A percentile compares a stretch with the other conserved stretches of the same genome.
phyloP scores from a whole-genome alignment of 164 flowering plant species.

The Vitis amurensis region DNA sequence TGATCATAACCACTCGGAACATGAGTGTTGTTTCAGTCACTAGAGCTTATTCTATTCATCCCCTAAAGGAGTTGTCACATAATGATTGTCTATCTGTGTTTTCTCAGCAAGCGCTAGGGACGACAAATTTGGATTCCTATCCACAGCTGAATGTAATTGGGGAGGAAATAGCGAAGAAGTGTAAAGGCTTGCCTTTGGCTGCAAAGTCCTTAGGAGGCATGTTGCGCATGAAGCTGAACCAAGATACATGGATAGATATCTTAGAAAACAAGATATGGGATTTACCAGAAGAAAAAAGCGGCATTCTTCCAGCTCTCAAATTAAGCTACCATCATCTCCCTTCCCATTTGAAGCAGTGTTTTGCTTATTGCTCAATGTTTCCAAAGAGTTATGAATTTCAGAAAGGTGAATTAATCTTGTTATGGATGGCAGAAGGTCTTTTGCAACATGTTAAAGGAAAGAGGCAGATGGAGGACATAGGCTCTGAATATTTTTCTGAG shows the following conservation, averaged over 20 bases:
- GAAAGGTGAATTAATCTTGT: not conserved
- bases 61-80: no score
- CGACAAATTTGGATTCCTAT: no score
- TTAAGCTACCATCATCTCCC: conserved; percentile 1
- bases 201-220: not conserved
- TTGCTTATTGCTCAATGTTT: conserved; percentile 9
- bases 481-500: not conserved
- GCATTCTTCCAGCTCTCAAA: not conserved
- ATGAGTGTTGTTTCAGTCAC: no score
- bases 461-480: conserved; percentile 1
- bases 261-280: not conserved
- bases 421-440: conserved; percentile 13
- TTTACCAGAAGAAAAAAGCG: not conserved
- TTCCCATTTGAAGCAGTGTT: conserved; percentile 2
- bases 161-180: no score
- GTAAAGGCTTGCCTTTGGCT: no score
- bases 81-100: no score
- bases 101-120: no score
- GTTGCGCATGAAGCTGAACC: no score
- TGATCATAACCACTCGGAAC: no score
- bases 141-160: no score
- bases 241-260: no score
- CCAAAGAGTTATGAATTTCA: conserved; percentile 5
- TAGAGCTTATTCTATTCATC: no score
- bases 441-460: not conserved